Evolutionary conservation across 164 flowering plant genomes (phyloP).

Genomic region (Cinnamomum micranthum): DNA sequence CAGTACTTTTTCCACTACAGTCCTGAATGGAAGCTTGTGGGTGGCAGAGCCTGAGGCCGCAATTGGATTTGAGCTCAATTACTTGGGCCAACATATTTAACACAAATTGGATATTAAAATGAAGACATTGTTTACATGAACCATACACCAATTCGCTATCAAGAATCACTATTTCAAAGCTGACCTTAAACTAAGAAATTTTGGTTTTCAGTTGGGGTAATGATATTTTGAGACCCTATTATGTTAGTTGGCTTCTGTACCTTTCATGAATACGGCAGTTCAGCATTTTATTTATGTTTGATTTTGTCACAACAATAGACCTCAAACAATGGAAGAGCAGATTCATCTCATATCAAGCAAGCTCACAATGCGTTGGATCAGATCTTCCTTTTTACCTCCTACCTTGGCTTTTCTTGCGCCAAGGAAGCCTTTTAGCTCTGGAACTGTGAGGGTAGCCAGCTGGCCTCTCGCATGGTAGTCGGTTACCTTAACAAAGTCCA

Average conservation of each 20-base stretch:
- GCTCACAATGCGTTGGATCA: conserved; percentile 11
- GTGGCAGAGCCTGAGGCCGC: too few species aligned
- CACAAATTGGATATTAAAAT: too few species aligned
- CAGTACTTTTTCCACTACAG: too few species aligned
- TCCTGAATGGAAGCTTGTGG: too few species aligned
- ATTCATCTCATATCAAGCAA: conserved; percentile 3
- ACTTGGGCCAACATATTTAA: too few species aligned
- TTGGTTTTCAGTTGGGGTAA: too few species aligned
- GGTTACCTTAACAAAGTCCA: conserved; percentile 4
- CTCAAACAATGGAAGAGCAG: background rate
- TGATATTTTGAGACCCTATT: background rate
- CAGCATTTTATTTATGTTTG: background rate
- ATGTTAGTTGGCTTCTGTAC: background rate
- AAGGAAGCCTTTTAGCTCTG: conserved; percentile 14
- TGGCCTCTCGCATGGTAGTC: conserved; percentile 5
- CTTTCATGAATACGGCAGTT: background rate
- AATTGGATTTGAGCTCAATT: too few species aligned
- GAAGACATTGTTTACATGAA: too few species aligned
- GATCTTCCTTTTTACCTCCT: conserved; percentile 19
- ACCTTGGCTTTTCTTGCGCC: conserved; percentile 11
- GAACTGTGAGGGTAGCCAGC: conserved; percentile 15
- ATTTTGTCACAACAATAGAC: too few species aligned
- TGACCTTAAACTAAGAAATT: too few species aligned
- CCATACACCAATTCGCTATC: too few species aligned
- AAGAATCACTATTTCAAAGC: too few species aligned